Base-by-base conservation (phyloP, 2,329 filamentous ascomycete genomes). In the Alternaria conjuncta region DNA sequence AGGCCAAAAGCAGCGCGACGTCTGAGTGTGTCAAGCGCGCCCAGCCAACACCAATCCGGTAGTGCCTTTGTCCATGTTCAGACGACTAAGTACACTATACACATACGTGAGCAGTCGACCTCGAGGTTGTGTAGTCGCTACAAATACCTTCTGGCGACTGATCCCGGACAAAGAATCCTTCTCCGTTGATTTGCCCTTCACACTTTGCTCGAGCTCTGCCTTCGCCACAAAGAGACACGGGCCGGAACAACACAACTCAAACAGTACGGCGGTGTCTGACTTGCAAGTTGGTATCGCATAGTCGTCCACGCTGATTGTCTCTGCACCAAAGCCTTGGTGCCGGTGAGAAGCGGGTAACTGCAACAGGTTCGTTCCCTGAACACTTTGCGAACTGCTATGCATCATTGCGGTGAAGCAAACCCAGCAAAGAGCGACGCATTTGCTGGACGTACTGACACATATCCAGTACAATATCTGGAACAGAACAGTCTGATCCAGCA, bases 51-150 rank as follows among this genome's bases (percentile, higher is more conserved):
- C 77, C 72, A 67, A 79, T 79, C 75, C 78, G 76, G 77, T 69
- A 66, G 70, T 67, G 70, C 76, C 78, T 79, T 80, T 80, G 78
- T 80, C 78, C 78, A 77, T 76, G 72, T 76, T 79, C 74, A 79
- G 77, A 68, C 74, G 67, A 69, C 67, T 64, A 71, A 63, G 66
- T 73, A 68, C 70, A 68, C 72, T 74, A 69, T 74, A 71, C 66
- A 72, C 57, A 67, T 75, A 76, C 70, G 74, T 78, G 74, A 78
- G 74, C 73, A 77, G 71, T 75, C 59, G 64, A 69, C 66, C 66
- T 78, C 69, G 72, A 78, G 69, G 62, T 64, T 71, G 65, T 66
- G 66, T 66, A 70, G 64, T 75, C 71, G 75, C 71, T 80, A 79
- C 78, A 80, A 79, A 79, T 79, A 80, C 71, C 74, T 74, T 65